phyloP scores from a whole-genome alignment of 495 filamentous ascomycete species.

The Penicillium riverlandense region DNA sequence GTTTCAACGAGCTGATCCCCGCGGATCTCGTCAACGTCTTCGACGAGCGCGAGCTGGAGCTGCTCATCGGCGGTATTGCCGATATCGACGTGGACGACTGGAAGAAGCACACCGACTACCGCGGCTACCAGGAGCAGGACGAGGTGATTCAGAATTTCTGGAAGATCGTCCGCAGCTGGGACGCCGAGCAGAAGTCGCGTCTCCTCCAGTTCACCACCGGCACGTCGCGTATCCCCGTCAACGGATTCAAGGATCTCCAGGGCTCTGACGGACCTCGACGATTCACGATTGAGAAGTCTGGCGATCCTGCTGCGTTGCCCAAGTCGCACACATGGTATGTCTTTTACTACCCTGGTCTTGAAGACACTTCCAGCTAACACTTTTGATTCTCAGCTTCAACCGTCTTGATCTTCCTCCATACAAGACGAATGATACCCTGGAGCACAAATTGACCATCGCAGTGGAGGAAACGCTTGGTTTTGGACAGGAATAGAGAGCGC shows the following conservation, averaged over 20 bases:
- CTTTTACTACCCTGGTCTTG: background rate
- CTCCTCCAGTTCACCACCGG: constrained; percentile 96
- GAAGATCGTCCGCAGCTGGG: constrained; percentile 95
- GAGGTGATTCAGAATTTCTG: constrained; percentile 98
- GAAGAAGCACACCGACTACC: constrained; percentile 99
- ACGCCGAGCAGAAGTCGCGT: constrained; percentile 95
- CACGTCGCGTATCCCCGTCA: constrained; percentile 96
- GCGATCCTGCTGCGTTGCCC: constrained; percentile 79
- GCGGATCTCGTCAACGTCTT: constrained; percentile 97
- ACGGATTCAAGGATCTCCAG: constrained; percentile 99
- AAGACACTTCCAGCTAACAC: constrained; percentile 8
- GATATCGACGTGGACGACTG: constrained; percentile 99
- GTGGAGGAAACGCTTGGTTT: constrained; percentile 99
- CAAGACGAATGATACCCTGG: constrained; percentile 75
- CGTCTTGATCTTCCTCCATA: constrained; percentile 94
- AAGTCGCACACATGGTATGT: constrained; percentile 98
- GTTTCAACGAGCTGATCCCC: constrained; percentile 96
- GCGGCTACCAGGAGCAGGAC: constrained; percentile 96
- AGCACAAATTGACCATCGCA: constrained; percentile 86
- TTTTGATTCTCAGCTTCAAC: constrained; percentile 65
- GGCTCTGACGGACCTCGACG: constrained; percentile 91
- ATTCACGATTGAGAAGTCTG: constrained; percentile 98
- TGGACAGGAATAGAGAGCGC: constrained; percentile 73
- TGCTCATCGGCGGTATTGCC: constrained; percentile 96
- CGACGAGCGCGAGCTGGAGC: constrained; percentile 92